A percentile compares a stretch with the other conserved stretches of the same genome.
These are phyloP conservation scores for Anthracocystis setariae DNA, from an alignment of 1,284 basidiomycete genomes.

Conservation along the genomic window DNA sequence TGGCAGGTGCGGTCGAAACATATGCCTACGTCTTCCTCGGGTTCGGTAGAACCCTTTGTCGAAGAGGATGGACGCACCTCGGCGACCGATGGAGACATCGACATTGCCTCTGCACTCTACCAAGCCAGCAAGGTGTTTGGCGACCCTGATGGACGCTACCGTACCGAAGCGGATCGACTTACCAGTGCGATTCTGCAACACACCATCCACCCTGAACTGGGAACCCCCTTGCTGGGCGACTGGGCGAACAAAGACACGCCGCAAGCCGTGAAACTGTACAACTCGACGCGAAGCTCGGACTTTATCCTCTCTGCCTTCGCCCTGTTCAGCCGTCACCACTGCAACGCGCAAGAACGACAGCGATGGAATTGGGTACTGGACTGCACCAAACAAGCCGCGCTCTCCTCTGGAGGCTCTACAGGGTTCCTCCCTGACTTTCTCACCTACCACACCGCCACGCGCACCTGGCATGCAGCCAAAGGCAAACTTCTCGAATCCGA, in stretches of 20 bases:
- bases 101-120: constrained; percentile 60
- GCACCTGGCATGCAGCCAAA: constrained; percentile 34
- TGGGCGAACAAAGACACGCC: constrained; percentile 52
- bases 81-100: constrained; percentile 63
- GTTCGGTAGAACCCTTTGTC: constrained; percentile 33
- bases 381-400: constrained; percentile 37
- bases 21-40: constrained; percentile 10
- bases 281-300: constrained; percentile 54
- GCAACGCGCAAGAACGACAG: constrained; percentile 22
- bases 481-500: constrained; percentile 56
- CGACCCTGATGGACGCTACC: constrained; percentile 42
- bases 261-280: constrained; percentile 43
- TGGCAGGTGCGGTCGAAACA: constrained; percentile 55
- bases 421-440: constrained; percentile 61
- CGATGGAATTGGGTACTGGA: constrained; percentile 56
- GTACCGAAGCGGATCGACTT: constrained; percentile 42
- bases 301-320: constrained; percentile 58
- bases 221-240: constrained; percentile 59
- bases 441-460: constrained; percentile 10
- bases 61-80: constrained; percentile 52
- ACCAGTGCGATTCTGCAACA: constrained; percentile 32
- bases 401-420: constrained; percentile 14
- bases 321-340: constrained; percentile 49
- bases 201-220: constrained; percentile 49
- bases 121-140: constrained; percentile 40